These are phyloP conservation scores for Monilinia aucupariae DNA, from an alignment of 2,329 filamentous ascomycete species.

Conservation along the genomic window DNA sequence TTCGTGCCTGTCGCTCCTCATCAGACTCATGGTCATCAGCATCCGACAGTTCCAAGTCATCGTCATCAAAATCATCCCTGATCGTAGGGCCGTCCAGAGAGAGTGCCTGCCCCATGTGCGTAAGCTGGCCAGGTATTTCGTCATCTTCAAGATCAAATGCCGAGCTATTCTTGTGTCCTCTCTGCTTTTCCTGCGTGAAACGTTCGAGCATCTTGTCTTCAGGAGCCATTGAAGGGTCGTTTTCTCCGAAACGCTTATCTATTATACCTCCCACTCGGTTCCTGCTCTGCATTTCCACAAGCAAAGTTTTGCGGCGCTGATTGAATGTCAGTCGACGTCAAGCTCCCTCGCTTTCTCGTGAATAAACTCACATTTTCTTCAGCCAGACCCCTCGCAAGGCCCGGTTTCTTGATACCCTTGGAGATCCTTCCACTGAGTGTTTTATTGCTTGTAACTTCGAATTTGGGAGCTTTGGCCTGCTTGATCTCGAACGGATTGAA, in stretches of 20 bases:
- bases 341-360: neutral
- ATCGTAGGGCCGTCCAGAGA: slow-evolving; percentile 51
- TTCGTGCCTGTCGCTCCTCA: slow-evolving; percentile 49
- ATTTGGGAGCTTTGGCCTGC: slow-evolving; percentile 72
- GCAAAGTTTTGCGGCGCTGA: slow-evolving; percentile 22
- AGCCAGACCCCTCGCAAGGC: slow-evolving; percentile 75
- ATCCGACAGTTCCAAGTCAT: slow-evolving; percentile 56
- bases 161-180: slow-evolving; percentile 67
- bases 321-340: slow-evolving; percentile 18
- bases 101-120: slow-evolving; percentile 75
- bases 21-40: slow-evolving; percentile 54
- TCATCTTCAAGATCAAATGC: slow-evolving; percentile 90
- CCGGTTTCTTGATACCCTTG: slow-evolving; percentile 64
- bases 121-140: slow-evolving; percentile 63
- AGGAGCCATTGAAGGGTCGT: slow-evolving; percentile 86
- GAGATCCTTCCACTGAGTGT: slow-evolving; percentile 46
- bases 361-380: slow-evolving; percentile 66
- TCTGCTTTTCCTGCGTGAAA: slow-evolving; percentile 83
- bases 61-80: slow-evolving; percentile 74
- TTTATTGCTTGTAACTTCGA: slow-evolving; percentile 69
- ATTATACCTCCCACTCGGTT: slow-evolving; percentile 91
- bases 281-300: slow-evolving; percentile 69
- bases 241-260: slow-evolving; percentile 91
- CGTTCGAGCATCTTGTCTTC: slow-evolving; percentile 89
- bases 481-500: slow-evolving; percentile 99